Conservation (phyloP, 352 stramenopile species). For the Vaucheria bursata region DNA sequence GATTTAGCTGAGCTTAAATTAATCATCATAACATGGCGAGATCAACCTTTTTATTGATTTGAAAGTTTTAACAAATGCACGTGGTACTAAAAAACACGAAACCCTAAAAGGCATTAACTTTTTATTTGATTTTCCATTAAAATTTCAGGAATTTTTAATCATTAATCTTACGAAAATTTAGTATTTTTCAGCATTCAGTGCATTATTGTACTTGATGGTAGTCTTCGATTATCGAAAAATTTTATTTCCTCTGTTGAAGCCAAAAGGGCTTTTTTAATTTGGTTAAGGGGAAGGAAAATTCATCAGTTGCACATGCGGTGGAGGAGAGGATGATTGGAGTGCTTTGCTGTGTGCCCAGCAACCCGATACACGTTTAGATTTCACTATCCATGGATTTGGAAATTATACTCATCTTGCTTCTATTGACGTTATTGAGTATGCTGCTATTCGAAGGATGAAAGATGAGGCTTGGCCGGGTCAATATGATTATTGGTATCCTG, state of each 20-base stretch:
- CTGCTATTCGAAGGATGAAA: conserved; percentile 17
- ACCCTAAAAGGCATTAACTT: too few species aligned
- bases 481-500: conserved; percentile 36
- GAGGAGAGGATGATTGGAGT: conserved; percentile 36
- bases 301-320: conserved; percentile 36
- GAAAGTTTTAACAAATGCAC: too few species aligned
- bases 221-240: neutral
- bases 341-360: conserved; percentile 32
- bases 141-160: too few species aligned
- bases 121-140: too few species aligned
- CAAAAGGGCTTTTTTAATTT: neutral
- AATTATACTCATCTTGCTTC: conserved; percentile 14
- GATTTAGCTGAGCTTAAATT: too few species aligned
- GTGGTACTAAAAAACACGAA: too few species aligned
- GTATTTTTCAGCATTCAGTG: neutral
- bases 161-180: neutral
- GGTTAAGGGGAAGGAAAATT: conserved; percentile 12
- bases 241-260: neutral
- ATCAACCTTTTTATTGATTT: too few species aligned
- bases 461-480: conserved; percentile 34
- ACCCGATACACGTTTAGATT: conserved; percentile 36
- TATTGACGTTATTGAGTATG: conserved; percentile 14
- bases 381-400: conserved; percentile 11
- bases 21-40: too few species aligned
- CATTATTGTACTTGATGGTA: neutral